A percentile compares a stretch with the other conserved stretches of the same genome.
These are phyloP conservation scores for Pseudocercospora crystallina DNA, from an alignment of 2,329 filamentous ascomycete genomes.

Conservation along the genomic window DNA sequence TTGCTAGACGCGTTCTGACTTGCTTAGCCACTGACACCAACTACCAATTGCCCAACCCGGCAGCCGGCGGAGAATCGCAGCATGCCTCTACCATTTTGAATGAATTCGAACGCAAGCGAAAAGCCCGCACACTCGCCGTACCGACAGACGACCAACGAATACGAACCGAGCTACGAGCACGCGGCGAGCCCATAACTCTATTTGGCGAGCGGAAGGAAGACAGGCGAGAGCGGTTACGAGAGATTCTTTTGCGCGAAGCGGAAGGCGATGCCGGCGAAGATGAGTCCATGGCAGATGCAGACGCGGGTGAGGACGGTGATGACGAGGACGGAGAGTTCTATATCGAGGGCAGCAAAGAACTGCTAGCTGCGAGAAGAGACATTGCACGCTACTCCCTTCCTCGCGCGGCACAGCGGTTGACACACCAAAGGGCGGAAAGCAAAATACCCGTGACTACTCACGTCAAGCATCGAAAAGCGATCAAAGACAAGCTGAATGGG, in stretches of 20 bases:
- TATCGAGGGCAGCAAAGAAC: slow-evolving; percentile 72
- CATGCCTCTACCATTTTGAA: slow-evolving; percentile 81
- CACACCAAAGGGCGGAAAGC: slow-evolving; percentile 76
- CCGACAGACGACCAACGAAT: slow-evolving; percentile 92
- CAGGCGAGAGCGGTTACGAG: slow-evolving; percentile 79
- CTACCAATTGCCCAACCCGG: slow-evolving; percentile 72
- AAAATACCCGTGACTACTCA: slow-evolving; percentile 84
- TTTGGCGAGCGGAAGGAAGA: slow-evolving; percentile 90
- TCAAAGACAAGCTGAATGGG: slow-evolving; percentile 77
- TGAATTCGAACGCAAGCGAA: slow-evolving; percentile 88
- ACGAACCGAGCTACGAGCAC: slow-evolving; percentile 73
- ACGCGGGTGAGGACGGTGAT: slow-evolving; percentile 57
- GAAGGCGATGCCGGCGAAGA: slow-evolving; percentile 55
- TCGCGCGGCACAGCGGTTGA: slow-evolving; percentile 72
- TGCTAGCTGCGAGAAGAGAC: slow-evolving; percentile 73
- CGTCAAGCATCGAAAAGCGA: slow-evolving; percentile 83
- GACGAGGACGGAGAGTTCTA: slow-evolving; percentile 94
- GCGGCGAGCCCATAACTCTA: slow-evolving; percentile 90
- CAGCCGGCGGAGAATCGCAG: slow-evolving; percentile 69
- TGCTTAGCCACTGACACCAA: slow-evolving; percentile 69
- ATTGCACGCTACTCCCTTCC: slow-evolving; percentile 85
- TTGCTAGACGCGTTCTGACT: neutral
- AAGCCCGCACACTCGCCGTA: slow-evolving; percentile 84
- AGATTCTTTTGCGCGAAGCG: slow-evolving; percentile 69
- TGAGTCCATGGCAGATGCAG: slow-evolving; percentile 62